Evolutionary conservation across 73 alveolate genomes (phyloP).

Genomic region (Paramecium sexaurelia): DNA sequence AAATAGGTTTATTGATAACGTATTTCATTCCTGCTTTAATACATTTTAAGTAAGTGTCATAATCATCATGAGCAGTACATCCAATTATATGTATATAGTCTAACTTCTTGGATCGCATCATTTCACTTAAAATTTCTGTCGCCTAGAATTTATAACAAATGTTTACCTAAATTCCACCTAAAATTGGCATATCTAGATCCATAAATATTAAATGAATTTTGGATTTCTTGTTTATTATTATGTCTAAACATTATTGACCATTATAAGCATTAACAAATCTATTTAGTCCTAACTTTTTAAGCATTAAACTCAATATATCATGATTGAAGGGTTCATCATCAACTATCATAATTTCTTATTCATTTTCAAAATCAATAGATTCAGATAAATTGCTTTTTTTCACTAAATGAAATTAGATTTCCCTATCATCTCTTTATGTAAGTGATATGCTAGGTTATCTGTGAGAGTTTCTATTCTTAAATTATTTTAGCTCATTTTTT

Average conservation of each 20-base stretch:
- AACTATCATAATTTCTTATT: neutral
- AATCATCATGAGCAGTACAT: constrained; percentile 56
- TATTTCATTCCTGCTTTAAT: constrained; percentile 22
- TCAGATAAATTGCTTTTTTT: neutral
- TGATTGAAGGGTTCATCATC: constrained; percentile 57
- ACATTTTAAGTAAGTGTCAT: neutral
- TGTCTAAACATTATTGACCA: constrained; percentile 41
- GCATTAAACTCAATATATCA: neutral
- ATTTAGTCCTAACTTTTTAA: neutral
- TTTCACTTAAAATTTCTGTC: neutral
- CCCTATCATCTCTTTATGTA: neutral
- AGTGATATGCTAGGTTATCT: neutral
- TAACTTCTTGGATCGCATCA: neutral
- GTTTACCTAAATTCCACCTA: constrained; percentile 19
- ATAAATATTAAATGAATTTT: neutral
- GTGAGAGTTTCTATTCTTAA: neutral
- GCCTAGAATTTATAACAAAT: neutral
- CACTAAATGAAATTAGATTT: neutral
- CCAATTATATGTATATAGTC: neutral
- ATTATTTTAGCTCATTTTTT: neutral
- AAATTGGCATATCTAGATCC: constrained; percentile 59
- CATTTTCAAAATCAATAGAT: neutral
- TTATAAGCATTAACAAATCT: neutral
- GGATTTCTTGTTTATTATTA: neutral
- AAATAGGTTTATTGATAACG: constrained; percentile 20